Conservation (phyloP, 495 filamentous ascomycete species). For the Neurospora tetraspora region DNA sequence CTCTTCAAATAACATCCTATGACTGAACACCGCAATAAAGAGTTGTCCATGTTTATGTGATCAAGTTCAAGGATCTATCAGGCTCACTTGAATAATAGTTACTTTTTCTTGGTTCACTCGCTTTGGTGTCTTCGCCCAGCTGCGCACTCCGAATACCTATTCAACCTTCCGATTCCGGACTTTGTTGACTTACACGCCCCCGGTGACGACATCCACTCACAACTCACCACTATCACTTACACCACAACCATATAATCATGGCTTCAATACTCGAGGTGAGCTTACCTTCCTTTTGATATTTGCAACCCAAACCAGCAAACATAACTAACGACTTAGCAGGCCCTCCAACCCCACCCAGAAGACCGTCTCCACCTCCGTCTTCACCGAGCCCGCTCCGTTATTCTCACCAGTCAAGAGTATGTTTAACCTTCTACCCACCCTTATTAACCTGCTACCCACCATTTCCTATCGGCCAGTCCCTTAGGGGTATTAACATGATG, state of each 20-base stretch:
- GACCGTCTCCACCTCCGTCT: constrained; percentile 53
- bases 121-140: not conserved
- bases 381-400: constrained; percentile 76
- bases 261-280: constrained; percentile 18
- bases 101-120: too few species aligned
- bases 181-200: not conserved
- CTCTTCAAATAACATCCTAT: not conserved
- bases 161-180: not conserved
- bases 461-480: too few species aligned
- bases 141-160: not conserved
- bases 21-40: not conserved
- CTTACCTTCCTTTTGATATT: too few species aligned
- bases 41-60: not conserved
- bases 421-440: too few species aligned
- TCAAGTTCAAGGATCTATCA: not conserved
- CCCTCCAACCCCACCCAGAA: constrained; percentile 41
- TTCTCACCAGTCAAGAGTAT: constrained; percentile 64
- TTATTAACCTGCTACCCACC: too few species aligned
- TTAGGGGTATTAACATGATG: too few species aligned
- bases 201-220: not conserved
- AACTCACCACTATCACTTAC: not conserved
- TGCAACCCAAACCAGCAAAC: too few species aligned
- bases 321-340: constrained; percentile 5
- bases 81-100: not conserved
- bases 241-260: constrained; percentile 8